Conservation (phyloP, 2,329 filamentous ascomycete genomes). For the Erysiphe pulchra region DNA sequence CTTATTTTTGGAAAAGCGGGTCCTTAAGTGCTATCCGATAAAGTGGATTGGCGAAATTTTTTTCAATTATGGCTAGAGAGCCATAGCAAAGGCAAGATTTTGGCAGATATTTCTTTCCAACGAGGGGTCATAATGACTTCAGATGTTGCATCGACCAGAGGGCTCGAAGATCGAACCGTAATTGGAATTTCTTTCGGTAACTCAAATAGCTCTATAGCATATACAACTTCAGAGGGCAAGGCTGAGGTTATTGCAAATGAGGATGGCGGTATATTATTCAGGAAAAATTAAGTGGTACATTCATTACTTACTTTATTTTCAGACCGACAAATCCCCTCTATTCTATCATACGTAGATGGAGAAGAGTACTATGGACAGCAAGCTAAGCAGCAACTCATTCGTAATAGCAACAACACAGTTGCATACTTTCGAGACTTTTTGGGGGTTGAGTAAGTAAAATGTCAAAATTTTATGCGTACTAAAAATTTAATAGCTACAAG, state of each 20-base stretch:
- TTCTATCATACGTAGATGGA: slow-evolving; percentile 81
- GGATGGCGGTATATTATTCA: slow-evolving; percentile 48
- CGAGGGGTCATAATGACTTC: slow-evolving; percentile 9
- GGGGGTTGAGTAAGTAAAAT: slow-evolving; percentile 55
- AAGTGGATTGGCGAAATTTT: too few species aligned
- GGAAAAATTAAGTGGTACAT: background rate
- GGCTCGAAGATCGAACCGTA: slow-evolving; percentile 34
- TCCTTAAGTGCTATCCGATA: too few species aligned
- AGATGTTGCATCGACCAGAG: slow-evolving; percentile 7
- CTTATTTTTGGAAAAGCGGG: too few species aligned
- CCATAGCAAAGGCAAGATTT: too few species aligned
- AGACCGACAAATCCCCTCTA: slow-evolving; percentile 93
- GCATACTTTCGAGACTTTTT: slow-evolving; percentile 92
- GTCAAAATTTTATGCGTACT: background rate
- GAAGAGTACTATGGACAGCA: slow-evolving; percentile 94
- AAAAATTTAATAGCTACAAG: slow-evolving; percentile 36
- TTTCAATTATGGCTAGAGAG: too few species aligned
- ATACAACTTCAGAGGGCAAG: slow-evolving; percentile 79
- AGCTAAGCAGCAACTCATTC: slow-evolving; percentile 78
- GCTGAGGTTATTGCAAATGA: slow-evolving; percentile 97
- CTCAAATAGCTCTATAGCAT: slow-evolving; percentile 92
- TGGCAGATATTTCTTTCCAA: too few species aligned
- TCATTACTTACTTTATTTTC: slow-evolving; percentile 1
- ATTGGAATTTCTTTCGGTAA: slow-evolving; percentile 98
- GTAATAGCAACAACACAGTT: slow-evolving; percentile 80